Evolutionary conservation across 2,329 filamentous ascomycete genomes (phyloP).

Genomic region (Sporothrix pallida): DNA sequence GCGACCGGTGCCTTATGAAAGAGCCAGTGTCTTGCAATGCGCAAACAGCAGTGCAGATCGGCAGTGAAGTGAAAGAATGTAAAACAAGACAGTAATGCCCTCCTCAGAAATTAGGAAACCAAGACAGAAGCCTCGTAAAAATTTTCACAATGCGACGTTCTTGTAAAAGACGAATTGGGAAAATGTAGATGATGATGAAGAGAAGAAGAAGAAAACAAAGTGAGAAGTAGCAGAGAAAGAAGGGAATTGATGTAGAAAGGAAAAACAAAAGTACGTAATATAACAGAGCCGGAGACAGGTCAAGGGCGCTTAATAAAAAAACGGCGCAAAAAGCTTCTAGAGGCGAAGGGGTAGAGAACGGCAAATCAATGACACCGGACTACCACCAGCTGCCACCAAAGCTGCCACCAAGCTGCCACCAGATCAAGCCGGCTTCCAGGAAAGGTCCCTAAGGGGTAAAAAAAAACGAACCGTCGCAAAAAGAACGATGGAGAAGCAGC

Average conservation of each 20-base stretch:
- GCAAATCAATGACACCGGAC: too few species aligned
- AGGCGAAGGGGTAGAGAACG: neutral
- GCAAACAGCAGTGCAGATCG: conserved; percentile 31
- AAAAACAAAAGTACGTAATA: neutral
- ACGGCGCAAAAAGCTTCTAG: neutral
- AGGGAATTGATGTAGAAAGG: neutral
- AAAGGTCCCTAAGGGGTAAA: neutral
- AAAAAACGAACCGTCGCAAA: neutral
- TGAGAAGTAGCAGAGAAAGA: conserved; percentile 1
- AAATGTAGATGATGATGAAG: neutral
- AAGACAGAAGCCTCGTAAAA: conserved; percentile 23
- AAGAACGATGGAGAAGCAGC: neutral
- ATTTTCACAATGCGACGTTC: conserved; percentile 21
- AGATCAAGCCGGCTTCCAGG: neutral
- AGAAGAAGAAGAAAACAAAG: conserved; percentile 1
- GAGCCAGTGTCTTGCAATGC: conserved; percentile 29
- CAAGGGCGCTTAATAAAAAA: conserved; percentile 26
- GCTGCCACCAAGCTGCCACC: neutral
- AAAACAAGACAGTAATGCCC: conserved; percentile 31
- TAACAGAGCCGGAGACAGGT: neutral
- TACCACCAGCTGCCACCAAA: too few species aligned
- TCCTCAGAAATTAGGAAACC: conserved; percentile 1
- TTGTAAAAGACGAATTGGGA: neutral
- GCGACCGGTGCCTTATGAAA: conserved; percentile 22
- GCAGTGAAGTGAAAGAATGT: conserved; percentile 32